Conservation (phyloP, 208 protist genomes). For the Trypanosoma congolense region DNA sequence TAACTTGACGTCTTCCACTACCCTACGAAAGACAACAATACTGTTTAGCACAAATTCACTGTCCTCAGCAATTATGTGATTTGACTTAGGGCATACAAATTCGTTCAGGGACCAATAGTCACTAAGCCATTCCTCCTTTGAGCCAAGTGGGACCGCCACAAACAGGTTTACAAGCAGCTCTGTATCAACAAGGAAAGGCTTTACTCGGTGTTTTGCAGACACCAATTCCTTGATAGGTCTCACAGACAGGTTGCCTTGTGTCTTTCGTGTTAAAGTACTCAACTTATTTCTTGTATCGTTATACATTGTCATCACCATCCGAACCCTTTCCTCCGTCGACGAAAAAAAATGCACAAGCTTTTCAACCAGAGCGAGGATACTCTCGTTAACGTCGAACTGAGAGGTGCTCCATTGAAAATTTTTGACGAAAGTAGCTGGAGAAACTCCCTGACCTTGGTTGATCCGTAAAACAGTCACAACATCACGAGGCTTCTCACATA, state of each 20-base stretch:
- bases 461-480: constrained; percentile 78
- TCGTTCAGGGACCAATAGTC: constrained; percentile 82
- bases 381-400: constrained; percentile 85
- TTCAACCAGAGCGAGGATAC: constrained; percentile 63
- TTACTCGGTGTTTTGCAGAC: constrained; percentile 48
- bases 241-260: constrained; percentile 76
- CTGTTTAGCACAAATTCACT: constrained; percentile 87
- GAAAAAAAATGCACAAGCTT: constrained; percentile 63
- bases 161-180: constrained; percentile 85
- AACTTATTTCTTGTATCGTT: constrained; percentile 84
- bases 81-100: constrained; percentile 79
- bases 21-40: constrained; percentile 85
- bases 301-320: constrained; percentile 77
- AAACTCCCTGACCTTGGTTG: constrained; percentile 84
- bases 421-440: constrained; percentile 76
- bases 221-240: constrained; percentile 80
- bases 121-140: constrained; percentile 77
- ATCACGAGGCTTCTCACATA: constrained; percentile 62
- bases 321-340: constrained; percentile 71
- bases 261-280: constrained; percentile 51
- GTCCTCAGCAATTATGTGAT: constrained; percentile 80
- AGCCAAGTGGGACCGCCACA: constrained; percentile 60
- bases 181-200: constrained; percentile 77
- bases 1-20: constrained; percentile 75
- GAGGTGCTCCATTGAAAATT: constrained; percentile 80